Evolutionary conservation across 306 rosid genomes (phyloP).

Genomic region (Castanea crenata): DNA sequence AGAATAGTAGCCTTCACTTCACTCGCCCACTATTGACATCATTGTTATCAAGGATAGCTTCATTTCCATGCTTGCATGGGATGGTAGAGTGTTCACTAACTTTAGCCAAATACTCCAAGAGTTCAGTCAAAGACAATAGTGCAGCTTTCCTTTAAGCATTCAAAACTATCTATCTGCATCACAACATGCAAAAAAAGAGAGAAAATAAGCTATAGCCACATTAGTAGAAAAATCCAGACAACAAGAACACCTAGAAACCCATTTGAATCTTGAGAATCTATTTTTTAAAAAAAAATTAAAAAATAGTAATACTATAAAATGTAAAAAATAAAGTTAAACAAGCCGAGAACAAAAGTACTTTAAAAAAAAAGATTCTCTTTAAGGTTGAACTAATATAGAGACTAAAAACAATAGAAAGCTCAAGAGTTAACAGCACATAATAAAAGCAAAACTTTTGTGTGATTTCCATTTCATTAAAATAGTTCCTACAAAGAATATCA

Average conservation of each 20-base stretch:
- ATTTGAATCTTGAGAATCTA: too few relatives aligned
- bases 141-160: conserved; percentile 86
- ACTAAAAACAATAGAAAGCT: too few relatives aligned
- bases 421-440: too few relatives aligned
- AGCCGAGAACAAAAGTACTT: too few relatives aligned
- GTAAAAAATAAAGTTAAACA: too few relatives aligned
- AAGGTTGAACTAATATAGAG: too few relatives aligned
- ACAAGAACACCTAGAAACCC: not conserved
- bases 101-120: conserved; percentile 81
- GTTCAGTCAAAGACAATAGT: conserved; percentile 72
- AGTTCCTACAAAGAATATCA: too few relatives aligned
- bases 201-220: conserved; percentile 11
- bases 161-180: conserved; percentile 86
- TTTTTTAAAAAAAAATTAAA: too few relatives aligned
- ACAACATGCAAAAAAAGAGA: conserved; percentile 49
- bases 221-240: not conserved
- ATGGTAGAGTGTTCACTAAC: conserved; percentile 61
- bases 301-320: too few relatives aligned
- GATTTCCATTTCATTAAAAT: too few relatives aligned
- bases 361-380: too few relatives aligned
- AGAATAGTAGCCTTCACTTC: conserved; percentile 61
- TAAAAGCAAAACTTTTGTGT: too few relatives aligned
- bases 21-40: conserved; percentile 86
- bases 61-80: conserved; percentile 60
- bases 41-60: conserved; percentile 66